Evolutionary conservation across 306 rosid species (phyloP), one percentile per base, ranked within the genome.

Genomic region (Quercus suber): DNA sequence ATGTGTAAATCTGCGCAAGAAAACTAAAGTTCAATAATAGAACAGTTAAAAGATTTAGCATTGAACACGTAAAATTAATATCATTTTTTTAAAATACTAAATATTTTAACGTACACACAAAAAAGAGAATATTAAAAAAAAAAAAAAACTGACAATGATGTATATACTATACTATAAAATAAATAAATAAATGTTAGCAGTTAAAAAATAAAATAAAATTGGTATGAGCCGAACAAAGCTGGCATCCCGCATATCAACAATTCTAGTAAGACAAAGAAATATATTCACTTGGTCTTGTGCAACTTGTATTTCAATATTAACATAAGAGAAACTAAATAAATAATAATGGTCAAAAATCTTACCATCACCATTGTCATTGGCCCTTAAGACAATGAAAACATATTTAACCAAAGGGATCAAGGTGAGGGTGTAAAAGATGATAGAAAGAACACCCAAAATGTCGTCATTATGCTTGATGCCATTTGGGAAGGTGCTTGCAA

Each of bases 291-390:
- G 45, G 11, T 41, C 12, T 20, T 12, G 30, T 10, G 28, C 27
- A 57, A 19, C 61, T 57, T 23, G 27, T n/a, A 57, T 57, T 57
- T 5, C 21, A 10, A 10, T 49, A 49, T 49, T 41, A 37, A 49
- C 53, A 49, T 57, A 37, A 2, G 11, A 21, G 8, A 25, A 17
- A 9, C 19, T 23, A n/a, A 63, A 49, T 7, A 49, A 49, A 19
- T 37, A 37, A 37, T 6, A 37, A 37, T 37, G 53, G 5, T 18
- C 37, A 8, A 27, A 53, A 18, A 51, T 25, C 56, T 18, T 81
- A 90, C 97, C 93, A 3, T 92, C 80, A 64, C 95, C 95, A 13
- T 92, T 89, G 76, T 92, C 97, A 3, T 73, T 92, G 63, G 95
- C 95, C 13, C 3, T 55, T 41, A 92, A 59, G 43, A 89, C 93